Evolutionary conservation across 345 rosid genomes (phyloP).

Genomic region (Dovyalis caffra): DNA sequence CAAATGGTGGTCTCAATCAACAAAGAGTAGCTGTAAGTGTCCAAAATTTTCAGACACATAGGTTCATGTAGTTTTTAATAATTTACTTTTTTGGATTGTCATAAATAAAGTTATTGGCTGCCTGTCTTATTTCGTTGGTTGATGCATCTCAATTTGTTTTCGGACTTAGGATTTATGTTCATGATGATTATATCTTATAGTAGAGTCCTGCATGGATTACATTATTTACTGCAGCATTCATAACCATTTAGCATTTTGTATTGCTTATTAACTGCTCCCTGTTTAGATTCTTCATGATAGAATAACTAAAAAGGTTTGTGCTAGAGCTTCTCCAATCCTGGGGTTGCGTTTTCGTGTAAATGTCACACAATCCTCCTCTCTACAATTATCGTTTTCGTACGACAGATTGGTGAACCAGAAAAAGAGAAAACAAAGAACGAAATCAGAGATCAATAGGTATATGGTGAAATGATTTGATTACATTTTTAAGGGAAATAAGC

Average conservation of each 20-base stretch:
- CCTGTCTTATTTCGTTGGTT: background rate
- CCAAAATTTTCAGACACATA: background rate
- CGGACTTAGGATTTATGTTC: background rate
- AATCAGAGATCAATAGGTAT: too few species aligned
- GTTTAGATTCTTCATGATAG: background rate
- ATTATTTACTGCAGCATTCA: background rate
- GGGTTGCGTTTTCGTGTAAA: background rate
- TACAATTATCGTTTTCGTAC: background rate
- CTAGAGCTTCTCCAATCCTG: background rate
- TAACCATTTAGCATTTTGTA: background rate
- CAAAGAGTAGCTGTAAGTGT: constrained; percentile 91
- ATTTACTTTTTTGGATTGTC: background rate
- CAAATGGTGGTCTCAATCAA: constrained; percentile 95
- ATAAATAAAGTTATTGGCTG: too few species aligned
- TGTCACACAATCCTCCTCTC: background rate
- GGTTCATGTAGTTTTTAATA: background rate
- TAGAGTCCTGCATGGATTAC: background rate
- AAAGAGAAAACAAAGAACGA: too few species aligned
- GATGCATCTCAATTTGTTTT: background rate
- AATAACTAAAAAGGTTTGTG: background rate
- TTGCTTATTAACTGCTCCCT: background rate
- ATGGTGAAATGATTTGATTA: background rate
- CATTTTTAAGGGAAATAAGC: background rate
- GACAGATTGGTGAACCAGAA: too few species aligned
- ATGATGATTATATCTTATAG: background rate